Percentiles rank a stretch among this genome's conserved stretches.
Conservation (phyloP, 805 yeast genomes). For the Saccharomycopsis babjevae region DNA sequence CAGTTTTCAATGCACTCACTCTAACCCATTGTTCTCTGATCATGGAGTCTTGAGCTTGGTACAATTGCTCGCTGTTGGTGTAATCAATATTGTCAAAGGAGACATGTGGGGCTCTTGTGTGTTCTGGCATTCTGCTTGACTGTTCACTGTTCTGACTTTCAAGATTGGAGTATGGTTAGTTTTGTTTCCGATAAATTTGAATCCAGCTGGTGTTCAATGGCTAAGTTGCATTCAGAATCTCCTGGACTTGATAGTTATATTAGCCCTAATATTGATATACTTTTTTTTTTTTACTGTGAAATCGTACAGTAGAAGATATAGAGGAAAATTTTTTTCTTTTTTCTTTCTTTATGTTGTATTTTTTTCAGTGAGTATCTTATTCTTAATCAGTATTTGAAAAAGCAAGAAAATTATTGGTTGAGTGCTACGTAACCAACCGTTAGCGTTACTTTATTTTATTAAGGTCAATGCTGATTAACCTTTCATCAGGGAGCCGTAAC, state of each 20-base stretch:
- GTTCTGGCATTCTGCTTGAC: conserved; percentile 22
- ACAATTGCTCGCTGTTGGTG: conserved; percentile 49
- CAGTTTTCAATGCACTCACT: conserved; percentile 52
- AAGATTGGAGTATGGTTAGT: not conserved
- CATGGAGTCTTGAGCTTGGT: conserved; percentile 67
- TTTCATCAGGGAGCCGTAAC: not conserved
- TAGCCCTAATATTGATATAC: too few species aligned
- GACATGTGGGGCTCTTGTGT: conserved; percentile 55
- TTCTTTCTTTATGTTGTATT: not conserved
- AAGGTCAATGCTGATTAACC: not conserved
- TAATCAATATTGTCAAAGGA: conserved; percentile 80
- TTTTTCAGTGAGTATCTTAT: not conserved
- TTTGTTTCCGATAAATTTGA: too few species aligned
- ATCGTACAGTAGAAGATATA: not conserved
- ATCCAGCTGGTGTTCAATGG: too few species aligned
- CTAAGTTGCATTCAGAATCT: too few species aligned
- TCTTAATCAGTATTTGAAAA: not conserved
- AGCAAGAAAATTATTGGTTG: not conserved
- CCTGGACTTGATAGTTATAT: too few species aligned
- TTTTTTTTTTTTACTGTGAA: too few species aligned
- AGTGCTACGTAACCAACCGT: not conserved
- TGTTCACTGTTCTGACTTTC: not conserved
- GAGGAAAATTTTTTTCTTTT: not conserved
- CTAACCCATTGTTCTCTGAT: conserved; percentile 74
- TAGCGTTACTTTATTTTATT: too few species aligned